Base-by-base conservation (phyloP, 2,329 filamentous ascomycete genomes). In the Colletotrichum phormii region DNA sequence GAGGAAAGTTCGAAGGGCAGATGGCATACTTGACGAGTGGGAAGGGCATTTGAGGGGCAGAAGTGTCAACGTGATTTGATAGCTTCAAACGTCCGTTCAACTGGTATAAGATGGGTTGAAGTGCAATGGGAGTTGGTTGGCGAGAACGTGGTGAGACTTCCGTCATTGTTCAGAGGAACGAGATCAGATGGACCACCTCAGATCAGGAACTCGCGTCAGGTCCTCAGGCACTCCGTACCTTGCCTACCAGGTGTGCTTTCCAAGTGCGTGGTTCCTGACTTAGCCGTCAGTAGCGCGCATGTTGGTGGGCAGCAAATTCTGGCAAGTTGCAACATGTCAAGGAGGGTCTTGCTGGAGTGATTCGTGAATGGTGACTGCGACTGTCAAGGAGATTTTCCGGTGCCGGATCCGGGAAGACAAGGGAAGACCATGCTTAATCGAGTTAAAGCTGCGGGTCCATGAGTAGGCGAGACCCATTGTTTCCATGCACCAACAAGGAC, bases 351-450 rank as follows among this genome's bases (percentile, higher is more conserved):
- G 26, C 26, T 26, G 26, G 26, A 26, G 26, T 26, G 26, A 26
- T 26, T 26, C 26, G 37, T 42, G 22, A 31, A 37, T 4, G 58
- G n/a, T 22, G 4, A 61, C 6, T 15, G 57, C 24, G n/a, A 37
- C 57, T 13, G 42, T 18, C 63, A 65, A 31, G 33, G 64, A 61
- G 22, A 49, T n/a, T 49, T 49, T 7, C 37, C 37, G 61, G 49
- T 49, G 33, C 62, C 62, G 46, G 63, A 71, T 71, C 46, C 49
- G 62, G 67, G 55, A 66, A 53, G 57, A 24, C 58, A 63, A 58
- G 69, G 64, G 64, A 54, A 46, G 58, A 26, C 64, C 57, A 67
- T 31, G 64, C 68, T 57, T 51, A 29, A 67, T 67, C 13, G 51
- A 53, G 68, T 67, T 71, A 57, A 58, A 71, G 26, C 57, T 53